phyloP scores from a whole-genome alignment of 768 basidiomycete species.

The Mycena epipterygia region DNA sequence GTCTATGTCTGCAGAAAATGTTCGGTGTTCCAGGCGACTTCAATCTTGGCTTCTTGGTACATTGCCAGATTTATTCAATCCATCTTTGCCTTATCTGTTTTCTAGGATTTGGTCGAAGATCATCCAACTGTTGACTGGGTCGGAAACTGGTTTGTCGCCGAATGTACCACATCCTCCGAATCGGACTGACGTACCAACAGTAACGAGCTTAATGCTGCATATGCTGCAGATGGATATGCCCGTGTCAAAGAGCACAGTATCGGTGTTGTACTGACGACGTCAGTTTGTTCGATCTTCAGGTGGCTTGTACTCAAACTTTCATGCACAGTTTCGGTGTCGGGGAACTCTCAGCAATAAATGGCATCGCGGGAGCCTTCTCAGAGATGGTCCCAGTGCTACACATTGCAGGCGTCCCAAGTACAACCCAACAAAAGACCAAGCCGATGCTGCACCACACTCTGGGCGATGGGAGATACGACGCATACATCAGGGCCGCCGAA shows the following conservation, averaged over 20 bases:
- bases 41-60: constrained; percentile 74
- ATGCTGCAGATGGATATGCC: constrained; percentile 95
- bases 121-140: constrained; percentile 86
- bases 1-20: constrained; percentile 70
- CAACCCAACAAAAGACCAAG: constrained; percentile 75
- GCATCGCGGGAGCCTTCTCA: constrained; percentile 86
- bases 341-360: constrained; percentile 89
- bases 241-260: constrained; percentile 83
- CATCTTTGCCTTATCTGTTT: constrained; percentile 14
- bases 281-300: constrained; percentile 28
- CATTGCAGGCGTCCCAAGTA: constrained; percentile 87
- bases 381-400: constrained; percentile 94
- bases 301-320: background rate
- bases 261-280: constrained; percentile 87
- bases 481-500: constrained; percentile 80
- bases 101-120: constrained; percentile 86
- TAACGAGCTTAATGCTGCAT: constrained; percentile 89
- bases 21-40: constrained; percentile 94
- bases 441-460: constrained; percentile 91
- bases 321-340: constrained; percentile 87
- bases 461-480: constrained; percentile 88
- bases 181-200: constrained; percentile 50
- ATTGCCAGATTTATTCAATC: background rate
- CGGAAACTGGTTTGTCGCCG: constrained; percentile 76
- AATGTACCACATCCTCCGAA: background rate